A percentile compares a stretch with the other conserved stretches of the same genome.
phyloP scores from a whole-genome alignment of 495 filamentous ascomycete species.

The Penicillium bovifimosum region DNA sequence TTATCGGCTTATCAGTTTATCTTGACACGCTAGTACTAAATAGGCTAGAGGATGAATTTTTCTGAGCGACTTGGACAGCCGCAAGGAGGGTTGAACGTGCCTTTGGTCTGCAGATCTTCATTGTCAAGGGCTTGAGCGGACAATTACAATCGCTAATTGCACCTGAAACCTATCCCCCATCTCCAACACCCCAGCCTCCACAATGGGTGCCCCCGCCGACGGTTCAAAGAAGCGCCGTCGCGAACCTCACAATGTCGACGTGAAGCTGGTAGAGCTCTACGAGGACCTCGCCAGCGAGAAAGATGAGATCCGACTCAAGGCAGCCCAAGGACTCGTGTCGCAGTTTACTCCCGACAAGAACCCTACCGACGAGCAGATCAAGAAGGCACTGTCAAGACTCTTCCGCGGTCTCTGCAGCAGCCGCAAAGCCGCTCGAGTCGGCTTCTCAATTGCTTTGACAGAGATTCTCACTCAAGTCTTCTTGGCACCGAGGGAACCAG shows the following conservation, averaged over 20 bases:
- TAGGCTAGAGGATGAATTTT: conserved; percentile 23
- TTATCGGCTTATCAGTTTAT: conserved; percentile 24
- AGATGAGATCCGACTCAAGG: conserved; percentile 46
- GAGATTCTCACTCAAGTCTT: conserved; percentile 66
- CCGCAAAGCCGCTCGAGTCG: conserved; percentile 79
- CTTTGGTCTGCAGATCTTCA: neutral
- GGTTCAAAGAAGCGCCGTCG: conserved; percentile 44
- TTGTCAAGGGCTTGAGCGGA: conserved; percentile 3
- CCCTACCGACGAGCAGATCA: conserved; percentile 37
- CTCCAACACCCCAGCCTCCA: neutral
- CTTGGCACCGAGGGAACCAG: conserved; percentile 17
- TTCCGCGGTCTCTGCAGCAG: conserved; percentile 87
- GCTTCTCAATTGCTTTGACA: conserved; percentile 86
- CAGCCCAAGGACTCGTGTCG: conserved; percentile 41
- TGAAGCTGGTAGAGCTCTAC: conserved; percentile 49
- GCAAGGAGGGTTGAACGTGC: conserved; percentile 13
- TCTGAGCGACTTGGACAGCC: conserved; percentile 13
- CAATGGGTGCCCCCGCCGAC: conserved; percentile 24
- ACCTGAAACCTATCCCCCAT: conserved; percentile 1
- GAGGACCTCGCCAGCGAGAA: conserved; percentile 51
- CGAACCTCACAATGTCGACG: conserved; percentile 42
- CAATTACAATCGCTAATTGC: neutral
- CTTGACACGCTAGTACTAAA: conserved; percentile 21
- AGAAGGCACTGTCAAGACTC: conserved; percentile 53
- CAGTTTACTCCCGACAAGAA: conserved; percentile 43